Conservation (phyloP, 2,329 filamentous ascomycete genomes). For the Westerdykella sp. region DNA sequence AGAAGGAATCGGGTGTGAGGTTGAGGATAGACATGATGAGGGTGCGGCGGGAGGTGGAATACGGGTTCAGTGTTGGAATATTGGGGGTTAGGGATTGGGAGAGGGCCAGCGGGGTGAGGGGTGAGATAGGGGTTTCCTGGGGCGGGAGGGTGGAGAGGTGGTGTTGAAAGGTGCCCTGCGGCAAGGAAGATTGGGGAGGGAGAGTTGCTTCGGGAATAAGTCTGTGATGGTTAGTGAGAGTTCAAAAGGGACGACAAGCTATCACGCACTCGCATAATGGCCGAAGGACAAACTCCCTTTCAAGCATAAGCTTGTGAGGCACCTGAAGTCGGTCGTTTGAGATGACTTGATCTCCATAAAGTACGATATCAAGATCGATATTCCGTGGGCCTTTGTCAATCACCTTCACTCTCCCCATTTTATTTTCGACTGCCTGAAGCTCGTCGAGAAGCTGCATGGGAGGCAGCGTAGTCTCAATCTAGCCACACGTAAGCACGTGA, state of each 20-base stretch:
- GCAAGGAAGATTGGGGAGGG: slow-evolving; percentile 46
- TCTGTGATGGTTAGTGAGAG: slow-evolving; percentile 12
- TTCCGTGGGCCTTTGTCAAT: slow-evolving; percentile 92
- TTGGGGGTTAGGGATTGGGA: slow-evolving; percentile 15
- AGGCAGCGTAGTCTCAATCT: slow-evolving; percentile 74
- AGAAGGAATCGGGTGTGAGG: slow-evolving; percentile 93
- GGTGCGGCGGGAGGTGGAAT: slow-evolving; percentile 46
- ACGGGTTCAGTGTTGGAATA: slow-evolving; percentile 21
- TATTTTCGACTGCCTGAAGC: slow-evolving; percentile 76
- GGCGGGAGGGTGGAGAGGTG: slow-evolving; percentile 34
- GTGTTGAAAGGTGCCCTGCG: slow-evolving; percentile 26
- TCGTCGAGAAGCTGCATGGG: slow-evolving; percentile 71
- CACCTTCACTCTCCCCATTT: slow-evolving; percentile 71
- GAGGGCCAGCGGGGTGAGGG: slow-evolving; percentile 34
- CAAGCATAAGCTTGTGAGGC: slow-evolving; percentile 77
- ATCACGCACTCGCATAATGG: slow-evolving; percentile 68
- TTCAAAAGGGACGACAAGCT: not conserved
- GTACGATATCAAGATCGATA: slow-evolving; percentile 86
- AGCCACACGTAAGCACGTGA: slow-evolving; percentile 3
- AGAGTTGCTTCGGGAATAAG: slow-evolving; percentile 21
- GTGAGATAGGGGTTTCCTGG: slow-evolving; percentile 32
- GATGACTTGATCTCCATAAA: slow-evolving; percentile 66
- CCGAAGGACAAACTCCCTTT: slow-evolving; percentile 88
- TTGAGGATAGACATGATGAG: slow-evolving; percentile 93
- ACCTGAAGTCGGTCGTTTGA: slow-evolving; percentile 69